Evolutionary conservation across 345 rosid species (phyloP).

Genomic region (Gossypium stocksii): DNA sequence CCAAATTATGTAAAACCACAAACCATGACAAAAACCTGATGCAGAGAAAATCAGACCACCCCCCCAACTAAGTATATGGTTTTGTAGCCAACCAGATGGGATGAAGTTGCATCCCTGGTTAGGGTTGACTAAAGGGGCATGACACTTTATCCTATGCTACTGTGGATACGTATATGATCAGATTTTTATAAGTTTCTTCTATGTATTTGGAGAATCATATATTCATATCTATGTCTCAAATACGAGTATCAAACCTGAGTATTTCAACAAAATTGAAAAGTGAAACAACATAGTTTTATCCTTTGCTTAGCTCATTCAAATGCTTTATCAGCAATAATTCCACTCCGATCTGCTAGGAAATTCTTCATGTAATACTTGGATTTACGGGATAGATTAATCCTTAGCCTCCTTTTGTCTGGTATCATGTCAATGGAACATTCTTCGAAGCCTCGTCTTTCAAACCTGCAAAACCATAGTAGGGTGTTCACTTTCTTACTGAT

Average conservation of each 20-base stretch:
- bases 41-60: not conserved
- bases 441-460: slow-evolving; percentile 71
- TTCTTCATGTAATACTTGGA: slow-evolving; percentile 85
- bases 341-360: slow-evolving; percentile 69
- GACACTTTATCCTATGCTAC: no score
- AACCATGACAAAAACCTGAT: not conserved
- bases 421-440: slow-evolving; percentile 69
- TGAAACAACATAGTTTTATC: no score
- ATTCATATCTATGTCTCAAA: no score
- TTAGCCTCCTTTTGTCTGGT: slow-evolving; percentile 66
- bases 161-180: no score
- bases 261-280: no score
- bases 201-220: no score
- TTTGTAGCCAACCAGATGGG: not conserved
- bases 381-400: slow-evolving; percentile 68
- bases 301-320: slow-evolving; percentile 16
- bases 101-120: not conserved
- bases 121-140: not conserved
- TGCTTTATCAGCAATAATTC: slow-evolving; percentile 42
- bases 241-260: no score
- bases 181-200: no score
- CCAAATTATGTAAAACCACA: not conserved
- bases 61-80: no score
- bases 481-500: not conserved
- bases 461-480: slow-evolving; percentile 37